These are phyloP conservation scores for Moesziomyces sp. DNA, from an alignment of 1,284 basidiomycete species.

Conservation along the genomic window DNA sequence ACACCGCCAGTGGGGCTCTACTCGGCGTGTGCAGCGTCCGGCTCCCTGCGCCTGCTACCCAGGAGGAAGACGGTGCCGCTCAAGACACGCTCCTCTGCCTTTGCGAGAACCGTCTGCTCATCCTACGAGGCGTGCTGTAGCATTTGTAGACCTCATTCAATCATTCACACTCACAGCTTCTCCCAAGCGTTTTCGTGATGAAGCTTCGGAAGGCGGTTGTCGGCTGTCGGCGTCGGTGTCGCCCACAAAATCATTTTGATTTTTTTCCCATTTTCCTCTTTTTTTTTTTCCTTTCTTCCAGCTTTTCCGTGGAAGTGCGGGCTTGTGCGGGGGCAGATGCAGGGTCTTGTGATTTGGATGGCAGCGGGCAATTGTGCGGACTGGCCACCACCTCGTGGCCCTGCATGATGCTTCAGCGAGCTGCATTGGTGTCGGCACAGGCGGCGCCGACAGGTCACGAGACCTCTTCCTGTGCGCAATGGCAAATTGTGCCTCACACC, in stretches of 20 bases:
- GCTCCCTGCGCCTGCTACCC: background rate
- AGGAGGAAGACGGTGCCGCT: conserved; percentile 1
- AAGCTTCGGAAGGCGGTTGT: background rate
- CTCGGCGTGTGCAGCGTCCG: conserved; percentile 26
- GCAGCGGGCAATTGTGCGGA: background rate
- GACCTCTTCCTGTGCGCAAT: no score
- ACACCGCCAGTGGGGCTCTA: conserved; percentile 26
- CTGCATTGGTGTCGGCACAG: background rate
- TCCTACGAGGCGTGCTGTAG: conserved; percentile 35
- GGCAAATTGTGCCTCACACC: no score
- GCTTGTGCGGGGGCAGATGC: background rate
- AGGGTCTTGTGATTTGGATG: background rate
- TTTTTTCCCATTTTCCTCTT: background rate
- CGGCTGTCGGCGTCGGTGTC: background rate
- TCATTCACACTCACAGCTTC: no score
- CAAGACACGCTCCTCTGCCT: conserved; percentile 34
- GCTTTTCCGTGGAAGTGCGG: background rate
- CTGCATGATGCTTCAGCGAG: background rate
- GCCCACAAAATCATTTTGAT: no score
- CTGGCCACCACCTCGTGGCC: background rate
- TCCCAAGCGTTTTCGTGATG: background rate
- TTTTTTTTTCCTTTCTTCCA: background rate
- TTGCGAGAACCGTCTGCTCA: conserved; percentile 37
- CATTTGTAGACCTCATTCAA: background rate
- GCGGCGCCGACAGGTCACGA: no score